Evolutionary conservation across 352 stramenopile species (phyloP), one percentile per base, ranked within the genome.

Genomic region (Globisporangium acanthophoron): DNA sequence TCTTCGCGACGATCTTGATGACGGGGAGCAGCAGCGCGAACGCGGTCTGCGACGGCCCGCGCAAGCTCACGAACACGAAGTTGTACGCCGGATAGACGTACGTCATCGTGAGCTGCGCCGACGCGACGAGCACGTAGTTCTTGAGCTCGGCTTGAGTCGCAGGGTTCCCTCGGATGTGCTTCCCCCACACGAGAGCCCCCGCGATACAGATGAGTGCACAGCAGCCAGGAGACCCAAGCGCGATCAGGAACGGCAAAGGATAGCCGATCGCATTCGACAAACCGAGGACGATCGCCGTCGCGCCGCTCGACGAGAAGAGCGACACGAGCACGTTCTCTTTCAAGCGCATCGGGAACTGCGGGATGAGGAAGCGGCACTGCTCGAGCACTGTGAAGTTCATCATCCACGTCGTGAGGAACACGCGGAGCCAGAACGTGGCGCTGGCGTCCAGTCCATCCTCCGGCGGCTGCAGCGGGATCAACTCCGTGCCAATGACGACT

Each of bases 311-410:
- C 0, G 63, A 44, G 1, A 53, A 43, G 0, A 63, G 45, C 12
- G 61, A 52, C 16, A 73, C 52, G 1, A 66, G 12, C 35, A 15
- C 35, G 35, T 40, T 40, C 35, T 40, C 35, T 40, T 15, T 40
- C 35, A 3, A 40, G 8, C 35, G 35, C 35, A 40, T 21, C 9
- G 58, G 56, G 16, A 73, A 59, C 12, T 27, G n/a, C n/a, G 44
- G 16, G n/a, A 49, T 49, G 35, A 40, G 35, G 16, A 20, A 65
- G 12, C 1, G 15, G 21, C 29, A 66, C 64, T 12, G 66, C 21
- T 0, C 61, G 47, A 11, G 52, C 8, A 59, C 21, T 6, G 20
- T 11, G 13, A 44, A 52, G 3, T 29, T 18, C 20, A 44, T 48
- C 21, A 50, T 21, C 40, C 41, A 52, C 6, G n/a, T 27, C 39